Percentiles rank a stretch among this genome's conserved stretches.
Conservation (phyloP, 2,329 filamentous ascomycete genomes). For the Trichoderma sp. region DNA sequence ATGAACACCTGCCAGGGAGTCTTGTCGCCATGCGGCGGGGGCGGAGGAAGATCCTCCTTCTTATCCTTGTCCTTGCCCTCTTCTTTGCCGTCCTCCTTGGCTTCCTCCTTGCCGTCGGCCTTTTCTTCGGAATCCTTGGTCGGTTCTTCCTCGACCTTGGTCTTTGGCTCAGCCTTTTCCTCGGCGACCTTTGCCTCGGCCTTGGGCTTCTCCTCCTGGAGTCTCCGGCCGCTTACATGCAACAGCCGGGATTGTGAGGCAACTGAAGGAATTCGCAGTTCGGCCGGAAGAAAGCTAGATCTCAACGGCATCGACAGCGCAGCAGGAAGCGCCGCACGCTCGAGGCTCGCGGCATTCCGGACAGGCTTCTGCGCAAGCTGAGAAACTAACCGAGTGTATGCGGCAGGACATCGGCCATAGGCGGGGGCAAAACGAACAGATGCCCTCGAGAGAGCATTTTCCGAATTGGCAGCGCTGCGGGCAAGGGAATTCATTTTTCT, state of each 20-base stretch:
- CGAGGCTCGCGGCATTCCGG: conserved; percentile 29
- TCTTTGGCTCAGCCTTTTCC: conserved; percentile 20
- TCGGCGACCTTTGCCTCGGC: conserved; percentile 21
- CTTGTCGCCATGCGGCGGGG: conserved; percentile 96
- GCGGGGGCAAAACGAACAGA: conserved; percentile 37
- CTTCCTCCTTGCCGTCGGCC: conserved; percentile 47
- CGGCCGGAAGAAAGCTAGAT: conserved; percentile 44
- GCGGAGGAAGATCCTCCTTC: conserved; percentile 71
- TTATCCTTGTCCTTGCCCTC: conserved; percentile 54
- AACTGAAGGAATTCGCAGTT: conserved; percentile 34
- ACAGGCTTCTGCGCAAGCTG: conserved; percentile 32
- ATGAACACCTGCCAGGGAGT: conserved; percentile 98
- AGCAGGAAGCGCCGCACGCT: conserved; percentile 28
- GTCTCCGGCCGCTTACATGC: conserved; percentile 32
- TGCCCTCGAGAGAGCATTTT: conserved; percentile 42
- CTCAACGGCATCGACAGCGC: conserved; percentile 40
- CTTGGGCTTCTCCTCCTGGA: conserved; percentile 33
- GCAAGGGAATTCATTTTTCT: conserved; percentile 46
- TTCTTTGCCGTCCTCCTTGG: conserved; percentile 42
- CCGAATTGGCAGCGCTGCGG: conserved; percentile 42
- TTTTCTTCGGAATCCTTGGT: conserved; percentile 42
- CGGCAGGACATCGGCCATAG: conserved; percentile 43
- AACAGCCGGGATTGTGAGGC: conserved; percentile 33
- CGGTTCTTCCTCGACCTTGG: conserved; percentile 24
- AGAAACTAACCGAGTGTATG: conserved; percentile 47